Conservation (phyloP, 2,329 filamentous ascomycete species). For the Lecanicillium sp. region DNA sequence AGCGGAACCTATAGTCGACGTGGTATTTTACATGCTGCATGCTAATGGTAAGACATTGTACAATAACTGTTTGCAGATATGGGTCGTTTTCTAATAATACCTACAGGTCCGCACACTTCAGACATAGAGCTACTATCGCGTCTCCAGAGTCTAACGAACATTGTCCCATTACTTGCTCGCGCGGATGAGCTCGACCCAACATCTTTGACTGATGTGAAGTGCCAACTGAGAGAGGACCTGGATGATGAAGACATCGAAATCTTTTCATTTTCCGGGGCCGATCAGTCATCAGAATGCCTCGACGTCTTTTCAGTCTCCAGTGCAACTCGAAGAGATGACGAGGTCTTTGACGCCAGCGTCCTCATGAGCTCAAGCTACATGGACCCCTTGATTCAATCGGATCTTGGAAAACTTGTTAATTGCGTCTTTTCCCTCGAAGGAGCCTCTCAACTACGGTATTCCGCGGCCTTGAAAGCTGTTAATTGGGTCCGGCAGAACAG, state of each 20-base stretch:
- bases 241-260: constrained; percentile 49
- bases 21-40: constrained; percentile 73
- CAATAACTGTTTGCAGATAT: not conserved
- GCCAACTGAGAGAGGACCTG: constrained; percentile 49
- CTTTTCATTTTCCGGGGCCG: constrained; percentile 54
- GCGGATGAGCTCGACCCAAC: constrained; percentile 59
- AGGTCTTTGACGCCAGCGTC: constrained; percentile 85
- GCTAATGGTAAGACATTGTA: constrained; percentile 46
- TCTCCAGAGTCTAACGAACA: constrained; percentile 67
- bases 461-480: constrained; percentile 74
- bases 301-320: constrained; percentile 73
- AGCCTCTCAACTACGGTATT: constrained; percentile 72
- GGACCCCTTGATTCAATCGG: constrained; percentile 69
- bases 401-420: constrained; percentile 62
- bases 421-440: constrained; percentile 72
- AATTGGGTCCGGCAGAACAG: constrained; percentile 40
- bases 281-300: constrained; percentile 17
- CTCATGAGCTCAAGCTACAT: constrained; percentile 91
- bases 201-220: constrained; percentile 52
- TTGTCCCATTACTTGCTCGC: constrained; percentile 75
- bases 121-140: constrained; percentile 68
- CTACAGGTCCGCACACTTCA: constrained; percentile 21
- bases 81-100: constrained; percentile 4
- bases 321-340: constrained; percentile 59
- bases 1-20: constrained; percentile 78